Evolutionary conservation across 148 eudicot genomes (phyloP).

Genomic region (Fagopyrum esculentum): DNA sequence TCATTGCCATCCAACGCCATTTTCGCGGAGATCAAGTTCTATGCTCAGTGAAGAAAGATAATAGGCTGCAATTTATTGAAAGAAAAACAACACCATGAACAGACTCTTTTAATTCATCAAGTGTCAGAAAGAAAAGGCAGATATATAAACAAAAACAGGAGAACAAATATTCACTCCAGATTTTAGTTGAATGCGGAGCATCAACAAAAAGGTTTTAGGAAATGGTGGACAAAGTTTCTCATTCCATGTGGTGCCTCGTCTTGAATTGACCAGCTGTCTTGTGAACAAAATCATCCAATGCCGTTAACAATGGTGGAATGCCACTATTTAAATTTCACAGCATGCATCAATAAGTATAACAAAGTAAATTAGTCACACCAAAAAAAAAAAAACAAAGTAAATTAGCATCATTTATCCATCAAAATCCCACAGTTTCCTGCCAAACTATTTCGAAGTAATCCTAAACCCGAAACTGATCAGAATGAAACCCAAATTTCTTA

Average conservation of each 20-base stretch:
- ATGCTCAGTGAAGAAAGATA: background rate
- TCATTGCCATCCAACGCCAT: slow-evolving; percentile 51
- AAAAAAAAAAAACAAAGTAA: background rate
- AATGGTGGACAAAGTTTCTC: background rate
- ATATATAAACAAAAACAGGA: background rate
- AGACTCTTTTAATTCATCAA: background rate
- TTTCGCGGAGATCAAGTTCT: background rate
- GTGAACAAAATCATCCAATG: too few relatives aligned
- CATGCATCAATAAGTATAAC: background rate
- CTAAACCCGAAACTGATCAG: background rate
- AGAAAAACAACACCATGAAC: background rate
- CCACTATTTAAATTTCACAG: background rate
- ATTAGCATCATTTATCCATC: background rate
- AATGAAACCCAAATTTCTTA: background rate
- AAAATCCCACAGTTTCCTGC: background rate
- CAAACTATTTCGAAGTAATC: background rate
- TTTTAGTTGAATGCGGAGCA: background rate
- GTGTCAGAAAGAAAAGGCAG: background rate
- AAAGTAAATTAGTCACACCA: background rate
- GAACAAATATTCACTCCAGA: background rate
- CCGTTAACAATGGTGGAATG: too few relatives aligned
- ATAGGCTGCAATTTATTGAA: background rate
- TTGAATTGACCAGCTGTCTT: too few relatives aligned
- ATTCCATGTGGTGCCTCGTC: background rate
- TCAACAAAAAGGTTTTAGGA: background rate